These are phyloP conservation scores for Lachancea cidri DNA, from an alignment of 805 yeast genomes.

Conservation along the genomic window DNA sequence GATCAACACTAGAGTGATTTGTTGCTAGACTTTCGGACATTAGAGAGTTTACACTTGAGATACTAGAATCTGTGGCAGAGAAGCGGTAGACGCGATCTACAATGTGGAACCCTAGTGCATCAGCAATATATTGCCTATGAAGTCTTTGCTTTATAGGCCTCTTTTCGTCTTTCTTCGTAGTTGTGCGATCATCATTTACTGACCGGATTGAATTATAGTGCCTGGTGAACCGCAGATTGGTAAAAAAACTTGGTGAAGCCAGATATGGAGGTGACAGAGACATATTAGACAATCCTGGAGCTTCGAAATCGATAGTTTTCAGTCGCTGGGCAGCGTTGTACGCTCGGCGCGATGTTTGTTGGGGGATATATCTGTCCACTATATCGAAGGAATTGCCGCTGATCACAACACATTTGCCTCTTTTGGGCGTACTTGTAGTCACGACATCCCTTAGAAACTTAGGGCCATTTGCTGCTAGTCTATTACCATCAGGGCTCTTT, in stretches of 20 bases:
- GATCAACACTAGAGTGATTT: slow-evolving; percentile 12
- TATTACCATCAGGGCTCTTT: neutral
- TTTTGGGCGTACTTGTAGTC: slow-evolving; percentile 4
- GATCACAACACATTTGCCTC: neutral
- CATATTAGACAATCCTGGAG: slow-evolving; percentile 12
- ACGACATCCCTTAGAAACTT: neutral
- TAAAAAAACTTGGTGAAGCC: slow-evolving; percentile 30
- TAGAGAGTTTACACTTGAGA: slow-evolving; percentile 2
- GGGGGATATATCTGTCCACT: slow-evolving; percentile 39
- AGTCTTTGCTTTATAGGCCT: slow-evolving; percentile 10
- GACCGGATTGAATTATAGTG: slow-evolving; percentile 23
- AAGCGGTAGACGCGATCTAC: slow-evolving; percentile 40
- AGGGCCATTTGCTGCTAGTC: neutral
- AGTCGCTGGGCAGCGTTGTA: slow-evolving; percentile 23
- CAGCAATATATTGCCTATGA: slow-evolving; percentile 42
- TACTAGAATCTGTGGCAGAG: slow-evolving; percentile 8
- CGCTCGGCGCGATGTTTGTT: slow-evolving; percentile 26
- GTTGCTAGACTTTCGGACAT: neutral
- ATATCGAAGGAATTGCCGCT: slow-evolving; percentile 4
- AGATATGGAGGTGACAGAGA: slow-evolving; percentile 26
- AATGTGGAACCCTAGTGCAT: slow-evolving; percentile 43
- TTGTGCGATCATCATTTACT: too few species aligned
- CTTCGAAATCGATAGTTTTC: slow-evolving; percentile 13
- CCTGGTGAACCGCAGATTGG: slow-evolving; percentile 20
- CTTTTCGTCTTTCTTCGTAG: slow-evolving; percentile 5